These are phyloP conservation scores for Rhynchospora tenuis DNA, from an alignment of 176 grass and related monocot genomes.

Conservation along the genomic window DNA sequence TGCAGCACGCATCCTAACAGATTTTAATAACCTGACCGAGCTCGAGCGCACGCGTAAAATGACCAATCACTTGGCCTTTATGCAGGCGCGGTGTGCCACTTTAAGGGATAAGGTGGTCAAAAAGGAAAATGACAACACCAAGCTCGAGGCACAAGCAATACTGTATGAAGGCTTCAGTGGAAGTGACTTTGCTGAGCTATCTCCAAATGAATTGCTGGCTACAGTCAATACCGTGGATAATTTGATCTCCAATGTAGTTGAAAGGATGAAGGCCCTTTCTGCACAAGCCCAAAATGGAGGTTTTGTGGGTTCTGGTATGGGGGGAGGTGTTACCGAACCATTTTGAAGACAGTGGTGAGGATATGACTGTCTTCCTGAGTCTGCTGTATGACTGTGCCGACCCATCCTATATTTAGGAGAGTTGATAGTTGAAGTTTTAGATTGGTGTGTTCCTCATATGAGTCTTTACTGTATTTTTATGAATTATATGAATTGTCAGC, in stretches of 20 bases:
- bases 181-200: not conserved
- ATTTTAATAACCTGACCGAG: constrained; percentile 7
- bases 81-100: not conserved
- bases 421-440: not conserved
- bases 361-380: too few relatives aligned
- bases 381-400: too few relatives aligned
- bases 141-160: not conserved
- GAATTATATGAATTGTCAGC: too few relatives aligned
- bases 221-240: not conserved
- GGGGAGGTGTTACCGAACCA: too few relatives aligned
- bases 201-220: not conserved
- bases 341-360: too few relatives aligned
- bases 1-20: not conserved
- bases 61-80: not conserved
- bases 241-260: not conserved
- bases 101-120: not conserved
- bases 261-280: not conserved
- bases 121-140: not conserved
- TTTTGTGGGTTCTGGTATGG: not conserved
- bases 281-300: not conserved
- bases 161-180: not conserved
- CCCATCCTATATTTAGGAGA: not conserved
- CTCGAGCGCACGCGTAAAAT: constrained; percentile 2
- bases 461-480: too few relatives aligned
- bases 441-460: not conserved